Base-by-base conservation (phyloP, 2,329 filamentous ascomycete species). In the Nigrospora oryzae region DNA sequence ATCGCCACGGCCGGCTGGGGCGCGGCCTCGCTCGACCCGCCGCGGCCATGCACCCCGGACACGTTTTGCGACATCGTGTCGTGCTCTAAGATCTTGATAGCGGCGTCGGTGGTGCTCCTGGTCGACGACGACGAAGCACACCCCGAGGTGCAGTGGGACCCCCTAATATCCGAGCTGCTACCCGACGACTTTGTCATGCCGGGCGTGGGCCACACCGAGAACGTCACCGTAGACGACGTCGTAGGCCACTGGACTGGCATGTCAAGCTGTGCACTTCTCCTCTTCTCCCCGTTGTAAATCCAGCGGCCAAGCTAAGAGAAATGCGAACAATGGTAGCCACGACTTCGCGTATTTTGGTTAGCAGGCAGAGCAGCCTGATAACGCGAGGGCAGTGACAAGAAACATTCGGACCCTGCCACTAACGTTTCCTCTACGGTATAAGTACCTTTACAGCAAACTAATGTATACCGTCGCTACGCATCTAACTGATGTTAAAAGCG, bases 41-140 rank as follows among this genome's bases (percentile, higher is more conserved):
- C 49, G 42, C 56, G 36, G 49, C 57, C 41, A 37, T 61, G 48
- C 47, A 60, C 46, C 43, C 48, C 47, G 10, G 58, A 49, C 45
- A 60, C 49, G 45, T 50, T 53, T 41, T 63, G 58, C 44, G 58
- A 49, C 44, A 62, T 58, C 33, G 56, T 38, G 11, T 63, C 49
- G 11, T 57, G 16, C 53, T 56, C 55, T 8, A 58, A 58, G 41
- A 57, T 54, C 10, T n/a, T 58, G 40, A 57, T 54, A 11, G 55
- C 53, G 4, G 53, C 54, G 1, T 43, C 54, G 1, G 54, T 57
- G 15, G 55, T 53, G 45, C 48, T 63, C 17, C 59, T 61, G 5
- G 48, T 63, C 11, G 55, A 59, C 30, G 56, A 63, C 46, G 47
- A 59, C 36, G 49, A 53, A n/a, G 23, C 17, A 7, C 48, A 61